phyloP scores from a whole-genome alignment of 2,329 filamentous ascomycete species.

The Saccharata proteae region DNA sequence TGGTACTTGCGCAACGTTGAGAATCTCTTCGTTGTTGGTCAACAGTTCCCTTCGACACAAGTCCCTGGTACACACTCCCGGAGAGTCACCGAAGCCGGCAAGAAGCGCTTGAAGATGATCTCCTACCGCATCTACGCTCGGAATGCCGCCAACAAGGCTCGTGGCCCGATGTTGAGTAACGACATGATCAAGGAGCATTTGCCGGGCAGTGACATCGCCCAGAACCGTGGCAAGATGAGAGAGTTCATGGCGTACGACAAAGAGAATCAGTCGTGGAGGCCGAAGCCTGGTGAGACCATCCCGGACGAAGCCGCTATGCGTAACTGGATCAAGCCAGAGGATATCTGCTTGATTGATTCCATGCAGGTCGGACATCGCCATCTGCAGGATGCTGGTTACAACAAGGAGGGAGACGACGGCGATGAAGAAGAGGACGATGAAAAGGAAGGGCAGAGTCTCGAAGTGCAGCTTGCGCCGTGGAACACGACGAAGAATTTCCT shows the following conservation, averaged over 20 bases:
- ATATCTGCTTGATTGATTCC: conserved; percentile 85
- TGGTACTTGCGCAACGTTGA: conserved; percentile 86
- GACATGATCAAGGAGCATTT: conserved; percentile 55
- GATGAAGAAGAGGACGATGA: conserved; percentile 48
- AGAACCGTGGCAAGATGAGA: conserved; percentile 93
- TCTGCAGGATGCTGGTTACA: conserved; percentile 81
- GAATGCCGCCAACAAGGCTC: conserved; percentile 55
- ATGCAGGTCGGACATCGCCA: conserved; percentile 95
- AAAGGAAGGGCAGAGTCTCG: conserved; percentile 57
- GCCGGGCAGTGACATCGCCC: conserved; percentile 83
- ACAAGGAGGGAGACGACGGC: conserved; percentile 51
- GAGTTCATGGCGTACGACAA: conserved; percentile 91
- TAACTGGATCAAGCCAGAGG: conserved; percentile 85
- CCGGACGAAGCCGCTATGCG: conserved; percentile 74
- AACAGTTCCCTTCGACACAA: conserved; percentile 83
- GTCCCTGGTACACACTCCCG: conserved; percentile 88
- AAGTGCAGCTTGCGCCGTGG: conserved; percentile 89
- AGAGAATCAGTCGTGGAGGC: conserved; percentile 68
- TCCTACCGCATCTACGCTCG: conserved; percentile 79
- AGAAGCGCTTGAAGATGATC: conserved; percentile 93
- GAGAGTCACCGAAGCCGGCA: conserved; percentile 92
- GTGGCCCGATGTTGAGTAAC: conserved; percentile 72
- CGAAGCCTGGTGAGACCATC: conserved; percentile 58
- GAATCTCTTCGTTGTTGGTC: conserved; percentile 80
- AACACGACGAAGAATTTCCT: conserved; percentile 94